A percentile compares a stretch with the other conserved stretches of the same genome.
These are phyloP conservation scores for Lactarius indigo DNA, from an alignment of 768 basidiomycete genomes.

Conservation along the genomic window DNA sequence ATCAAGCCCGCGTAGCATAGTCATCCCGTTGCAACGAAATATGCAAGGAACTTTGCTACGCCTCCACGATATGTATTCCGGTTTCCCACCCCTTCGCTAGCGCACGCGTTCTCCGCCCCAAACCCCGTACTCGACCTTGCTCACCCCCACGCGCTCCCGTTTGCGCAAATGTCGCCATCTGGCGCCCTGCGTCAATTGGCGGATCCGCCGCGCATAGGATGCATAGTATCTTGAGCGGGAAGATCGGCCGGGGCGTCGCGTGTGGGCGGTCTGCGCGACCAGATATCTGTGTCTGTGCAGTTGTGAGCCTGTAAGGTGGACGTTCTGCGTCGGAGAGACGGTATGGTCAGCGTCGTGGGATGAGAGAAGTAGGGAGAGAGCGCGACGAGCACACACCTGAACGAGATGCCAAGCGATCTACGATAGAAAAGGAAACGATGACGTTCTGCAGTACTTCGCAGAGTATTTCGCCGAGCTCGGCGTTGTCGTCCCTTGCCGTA, in stretches of 20 bases:
- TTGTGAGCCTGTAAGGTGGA: slow-evolving; percentile 67
- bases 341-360: slow-evolving; percentile 40
- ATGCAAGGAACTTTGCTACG: background rate
- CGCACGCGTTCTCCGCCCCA: slow-evolving; percentile 78
- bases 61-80: slow-evolving; percentile 43
- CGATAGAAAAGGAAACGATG: slow-evolving; percentile 61
- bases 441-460: slow-evolving; percentile 88
- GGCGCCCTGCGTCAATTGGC: slow-evolving; percentile 78
- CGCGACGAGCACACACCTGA: slow-evolving; percentile 57
- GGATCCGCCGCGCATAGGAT: slow-evolving; percentile 64
- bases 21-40: too few species aligned
- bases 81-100: slow-evolving; percentile 93
- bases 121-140: slow-evolving; percentile 77
- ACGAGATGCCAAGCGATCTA: slow-evolving; percentile 66
- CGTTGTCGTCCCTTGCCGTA: slow-evolving; percentile 66
- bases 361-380: background rate
- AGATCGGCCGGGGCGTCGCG: slow-evolving; percentile 72
- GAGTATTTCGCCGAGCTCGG: slow-evolving; percentile 75
- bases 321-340: slow-evolving; percentile 52
- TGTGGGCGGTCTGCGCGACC: slow-evolving; percentile 65
- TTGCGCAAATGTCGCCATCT: slow-evolving; percentile 76
- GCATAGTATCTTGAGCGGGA: slow-evolving; percentile 79
- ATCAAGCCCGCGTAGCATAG: too few species aligned
- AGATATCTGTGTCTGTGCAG: slow-evolving; percentile 70
- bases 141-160: slow-evolving; percentile 55